Evolutionary conservation across 108 stramenopile genomes (phyloP).

Genomic region (Nitzschia putrida): DNA sequence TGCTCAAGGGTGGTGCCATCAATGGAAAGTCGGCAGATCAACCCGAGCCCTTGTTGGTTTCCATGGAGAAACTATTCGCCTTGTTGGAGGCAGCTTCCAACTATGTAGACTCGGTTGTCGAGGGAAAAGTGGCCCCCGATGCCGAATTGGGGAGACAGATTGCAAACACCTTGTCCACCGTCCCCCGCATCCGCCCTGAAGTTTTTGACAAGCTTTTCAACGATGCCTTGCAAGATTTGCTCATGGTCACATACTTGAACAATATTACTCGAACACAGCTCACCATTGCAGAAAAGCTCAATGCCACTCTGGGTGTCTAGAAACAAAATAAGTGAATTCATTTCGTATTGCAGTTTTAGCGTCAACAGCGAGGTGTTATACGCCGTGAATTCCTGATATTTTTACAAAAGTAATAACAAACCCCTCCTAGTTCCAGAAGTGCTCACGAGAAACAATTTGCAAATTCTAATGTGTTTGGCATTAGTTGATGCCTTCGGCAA

Average conservation of each 20-base stretch:
- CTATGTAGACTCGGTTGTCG: constrained; percentile 88
- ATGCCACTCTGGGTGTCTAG: constrained; percentile 71
- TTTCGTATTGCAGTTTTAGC: neutral
- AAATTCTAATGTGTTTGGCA: neutral
- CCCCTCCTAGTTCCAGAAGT: no score
- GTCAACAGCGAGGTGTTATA: no score
- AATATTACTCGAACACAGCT: constrained; percentile 93
- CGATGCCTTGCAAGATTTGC: constrained; percentile 92
- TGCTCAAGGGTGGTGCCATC: constrained; percentile 45
- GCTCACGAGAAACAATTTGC: no score
- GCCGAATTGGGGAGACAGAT: constrained; percentile 74
- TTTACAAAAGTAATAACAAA: no score
- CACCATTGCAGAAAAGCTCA: constrained; percentile 93
- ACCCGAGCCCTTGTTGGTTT: constrained; percentile 48
- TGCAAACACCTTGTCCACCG: constrained; percentile 80
- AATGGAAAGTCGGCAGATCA: constrained; percentile 25
- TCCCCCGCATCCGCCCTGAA: constrained; percentile 89
- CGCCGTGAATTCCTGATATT: no score
- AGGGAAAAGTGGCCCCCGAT: constrained; percentile 70
- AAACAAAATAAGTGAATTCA: constrained; percentile 3
- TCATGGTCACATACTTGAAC: constrained; percentile 96
- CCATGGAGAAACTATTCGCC: constrained; percentile 76
- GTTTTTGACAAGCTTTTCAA: constrained; percentile 89
- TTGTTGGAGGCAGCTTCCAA: constrained; percentile 78
- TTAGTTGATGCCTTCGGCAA: constrained; percentile 7